phyloP scores from a whole-genome alignment of 768 basidiomycete species.

The Xerocomellus chrysenteron region DNA sequence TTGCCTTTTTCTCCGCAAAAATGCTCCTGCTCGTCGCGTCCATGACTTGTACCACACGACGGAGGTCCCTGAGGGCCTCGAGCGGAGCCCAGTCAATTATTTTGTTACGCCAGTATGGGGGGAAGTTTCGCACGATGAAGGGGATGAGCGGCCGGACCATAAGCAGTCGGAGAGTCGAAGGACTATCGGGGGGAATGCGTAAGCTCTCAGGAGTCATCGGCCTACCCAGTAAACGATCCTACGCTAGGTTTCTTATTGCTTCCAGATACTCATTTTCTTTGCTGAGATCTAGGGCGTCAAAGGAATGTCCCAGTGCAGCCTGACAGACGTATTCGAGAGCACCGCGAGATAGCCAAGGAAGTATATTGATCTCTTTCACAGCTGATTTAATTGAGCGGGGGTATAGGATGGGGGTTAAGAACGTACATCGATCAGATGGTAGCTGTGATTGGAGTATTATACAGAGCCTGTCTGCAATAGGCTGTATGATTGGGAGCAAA shows the following conservation, averaged over 20 bases:
- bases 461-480: slow-evolving; percentile 32
- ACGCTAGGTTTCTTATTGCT: slow-evolving; percentile 34
- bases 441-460: slow-evolving; percentile 21
- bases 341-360: slow-evolving; percentile 33
- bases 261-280: slow-evolving; percentile 29
- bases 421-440: slow-evolving; percentile 23
- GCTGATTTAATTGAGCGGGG: slow-evolving; percentile 14
- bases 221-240: not conserved
- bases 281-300: slow-evolving; percentile 28
- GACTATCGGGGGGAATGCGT: slow-evolving; percentile 16
- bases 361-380: slow-evolving; percentile 32
- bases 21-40: slow-evolving; percentile 28
- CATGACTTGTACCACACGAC: slow-evolving; percentile 31
- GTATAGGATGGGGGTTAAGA: not conserved
- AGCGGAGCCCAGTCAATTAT: slow-evolving; percentile 35
- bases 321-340: slow-evolving; percentile 39
- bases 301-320: slow-evolving; percentile 34
- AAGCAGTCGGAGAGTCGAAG: slow-evolving; percentile 23
- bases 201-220: not conserved
- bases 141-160: slow-evolving; percentile 35
- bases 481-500: slow-evolving; percentile 31
- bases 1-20: slow-evolving; percentile 31
- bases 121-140: slow-evolving; percentile 28
- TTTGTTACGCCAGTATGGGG: slow-evolving; percentile 32
- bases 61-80: slow-evolving; percentile 26